These are phyloP conservation scores for Pseudofabraea citricarpa DNA, from an alignment of 2,329 filamentous ascomycete genomes.

Conservation along the genomic window DNA sequence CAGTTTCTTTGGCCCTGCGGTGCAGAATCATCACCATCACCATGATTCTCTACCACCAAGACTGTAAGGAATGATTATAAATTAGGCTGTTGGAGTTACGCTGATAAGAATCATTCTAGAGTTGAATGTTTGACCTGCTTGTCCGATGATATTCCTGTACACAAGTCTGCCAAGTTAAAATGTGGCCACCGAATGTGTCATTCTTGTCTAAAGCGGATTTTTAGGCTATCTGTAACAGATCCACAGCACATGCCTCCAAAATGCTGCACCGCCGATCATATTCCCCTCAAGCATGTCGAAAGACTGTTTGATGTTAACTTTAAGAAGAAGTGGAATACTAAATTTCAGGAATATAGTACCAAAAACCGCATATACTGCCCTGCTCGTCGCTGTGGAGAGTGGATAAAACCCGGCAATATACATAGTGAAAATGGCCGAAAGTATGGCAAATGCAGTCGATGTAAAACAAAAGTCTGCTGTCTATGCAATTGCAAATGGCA, in stretches of 20 bases:
- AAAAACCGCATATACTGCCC: slow-evolving; percentile 77
- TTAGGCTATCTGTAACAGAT: slow-evolving; percentile 71
- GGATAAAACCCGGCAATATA: slow-evolving; percentile 71
- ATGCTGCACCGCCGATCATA: slow-evolving; percentile 71
- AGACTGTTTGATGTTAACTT: slow-evolving; percentile 68
- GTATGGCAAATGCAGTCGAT: slow-evolving; percentile 65
- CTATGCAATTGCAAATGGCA: slow-evolving; percentile 74
- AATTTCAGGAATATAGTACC: slow-evolving; percentile 71
- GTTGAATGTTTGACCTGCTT: slow-evolving; percentile 70
- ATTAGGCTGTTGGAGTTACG: neutral
- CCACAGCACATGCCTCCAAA: slow-evolving; percentile 78
- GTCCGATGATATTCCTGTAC: slow-evolving; percentile 57
- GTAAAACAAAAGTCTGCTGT: slow-evolving; percentile 70
- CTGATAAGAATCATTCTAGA: slow-evolving; percentile 35
- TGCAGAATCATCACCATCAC: slow-evolving; percentile 12
- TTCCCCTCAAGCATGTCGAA: slow-evolving; percentile 72
- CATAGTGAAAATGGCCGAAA: slow-evolving; percentile 55
- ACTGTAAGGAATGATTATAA: slow-evolving; percentile 16
- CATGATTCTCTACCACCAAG: slow-evolving; percentile 17
- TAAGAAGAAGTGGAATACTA: slow-evolving; percentile 76
- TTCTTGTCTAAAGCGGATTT: slow-evolving; percentile 67
- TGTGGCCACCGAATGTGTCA: slow-evolving; percentile 83
- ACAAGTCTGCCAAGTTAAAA: slow-evolving; percentile 63
- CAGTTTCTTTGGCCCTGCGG: slow-evolving; percentile 15
- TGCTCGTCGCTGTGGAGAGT: slow-evolving; percentile 65